phyloP scores from a whole-genome alignment of 441 rosid genomes.

The Gossypium davidsonii region DNA sequence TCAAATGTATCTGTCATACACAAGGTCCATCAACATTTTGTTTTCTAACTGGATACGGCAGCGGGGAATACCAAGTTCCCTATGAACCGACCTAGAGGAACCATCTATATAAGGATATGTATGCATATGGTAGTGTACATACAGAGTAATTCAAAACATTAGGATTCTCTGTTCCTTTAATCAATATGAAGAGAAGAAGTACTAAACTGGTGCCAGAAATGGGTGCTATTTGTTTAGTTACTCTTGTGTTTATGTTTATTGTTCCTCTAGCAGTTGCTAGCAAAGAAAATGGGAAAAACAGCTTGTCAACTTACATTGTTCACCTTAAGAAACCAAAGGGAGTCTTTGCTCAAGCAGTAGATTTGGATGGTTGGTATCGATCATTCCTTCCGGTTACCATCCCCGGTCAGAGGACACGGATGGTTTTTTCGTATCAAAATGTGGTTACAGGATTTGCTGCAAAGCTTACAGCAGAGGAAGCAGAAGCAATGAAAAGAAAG shows the following conservation, averaged over 20 bases:
- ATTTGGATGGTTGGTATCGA: conserved; percentile 28
- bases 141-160: background rate
- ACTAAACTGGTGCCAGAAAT: background rate
- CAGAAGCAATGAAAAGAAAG: conserved; percentile 30
- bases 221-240: background rate
- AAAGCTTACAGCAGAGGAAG: conserved; percentile 45
- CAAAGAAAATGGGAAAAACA: background rate
- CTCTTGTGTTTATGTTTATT: conserved; percentile 20
- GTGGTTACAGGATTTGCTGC: conserved; percentile 46
- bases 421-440: conserved; percentile 28
- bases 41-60: background rate
- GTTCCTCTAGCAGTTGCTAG: conserved; percentile 19
- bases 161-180: background rate
- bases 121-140: background rate
- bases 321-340: conserved; percentile 28
- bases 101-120: background rate
- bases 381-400: conserved; percentile 36
- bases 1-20: background rate
- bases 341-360: conserved; percentile 8
- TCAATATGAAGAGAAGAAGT: conserved; percentile 18
- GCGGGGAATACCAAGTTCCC: conserved; percentile 5
- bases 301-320: conserved; percentile 40
- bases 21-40: background rate
- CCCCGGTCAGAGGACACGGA: conserved; percentile 18
- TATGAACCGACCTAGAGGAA: background rate